Percentiles rank a stretch among this genome's conserved stretches.
Evolutionary conservation across 1,139 yeast genomes (phyloP).

Genomic region (Candida smagusa): DNA sequence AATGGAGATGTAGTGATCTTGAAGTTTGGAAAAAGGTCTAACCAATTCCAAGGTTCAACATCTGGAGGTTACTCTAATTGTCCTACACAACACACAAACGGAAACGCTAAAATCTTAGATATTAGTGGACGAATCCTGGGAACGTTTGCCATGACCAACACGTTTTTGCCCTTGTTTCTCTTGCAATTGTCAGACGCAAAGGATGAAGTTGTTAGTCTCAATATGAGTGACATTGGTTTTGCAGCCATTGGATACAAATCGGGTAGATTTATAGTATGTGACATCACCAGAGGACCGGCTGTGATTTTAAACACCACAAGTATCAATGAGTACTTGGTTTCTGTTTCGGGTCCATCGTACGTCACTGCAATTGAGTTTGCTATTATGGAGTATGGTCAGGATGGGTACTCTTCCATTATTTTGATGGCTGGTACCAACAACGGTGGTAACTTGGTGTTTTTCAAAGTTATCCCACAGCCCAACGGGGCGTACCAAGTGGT

Average conservation of each 20-base stretch:
- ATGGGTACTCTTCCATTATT: constrained; percentile 66
- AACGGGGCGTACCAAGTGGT: constrained; percentile 68
- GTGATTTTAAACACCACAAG: constrained; percentile 56
- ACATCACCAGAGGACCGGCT: constrained; percentile 78
- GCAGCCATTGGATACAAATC: constrained; percentile 77
- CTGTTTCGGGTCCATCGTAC: constrained; percentile 31
- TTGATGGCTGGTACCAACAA: constrained; percentile 74
- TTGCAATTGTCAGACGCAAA: constrained; percentile 37
- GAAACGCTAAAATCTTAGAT: constrained; percentile 33
- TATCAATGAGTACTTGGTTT: constrained; percentile 37
- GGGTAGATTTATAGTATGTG: constrained; percentile 75
- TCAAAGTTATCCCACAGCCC: constrained; percentile 63
- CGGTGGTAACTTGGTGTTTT: constrained; percentile 68
- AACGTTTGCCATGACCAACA: constrained; percentile 26
- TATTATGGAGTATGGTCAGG: constrained; percentile 65
- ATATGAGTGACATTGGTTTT: constrained; percentile 77
- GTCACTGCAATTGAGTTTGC: constrained; percentile 71
- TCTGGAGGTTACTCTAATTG: constrained; percentile 25
- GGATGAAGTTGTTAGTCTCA: constrained; percentile 55
- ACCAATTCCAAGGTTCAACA: constrained; percentile 6
- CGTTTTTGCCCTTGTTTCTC: constrained; percentile 64
- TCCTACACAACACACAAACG: constrained; percentile 33
- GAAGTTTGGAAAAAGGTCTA: constrained; percentile 53
- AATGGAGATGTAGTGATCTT: constrained; percentile 77
- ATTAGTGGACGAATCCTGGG: constrained; percentile 33